phyloP scores from a whole-genome alignment of 225 moss, liverwort and hornwort species.

The Climacium dendroides region DNA sequence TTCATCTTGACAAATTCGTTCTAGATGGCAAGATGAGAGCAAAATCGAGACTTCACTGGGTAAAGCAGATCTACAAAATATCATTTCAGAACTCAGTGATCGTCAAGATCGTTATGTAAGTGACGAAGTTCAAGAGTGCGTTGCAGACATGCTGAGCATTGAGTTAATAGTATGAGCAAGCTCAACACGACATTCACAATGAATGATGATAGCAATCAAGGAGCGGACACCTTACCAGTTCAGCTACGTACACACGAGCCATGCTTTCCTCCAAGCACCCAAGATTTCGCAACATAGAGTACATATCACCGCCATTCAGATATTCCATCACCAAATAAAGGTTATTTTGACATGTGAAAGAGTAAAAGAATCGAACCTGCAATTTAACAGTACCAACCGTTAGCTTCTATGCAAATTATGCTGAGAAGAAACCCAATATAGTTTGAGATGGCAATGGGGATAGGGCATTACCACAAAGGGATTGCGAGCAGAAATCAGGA shows the following conservation, averaged over 20 bases:
- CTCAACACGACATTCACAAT: not conserved
- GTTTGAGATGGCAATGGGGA: not conserved
- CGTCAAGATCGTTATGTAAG: not conserved
- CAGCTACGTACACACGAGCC: constrained; percentile 90
- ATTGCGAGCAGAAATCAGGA: constrained; percentile 90
- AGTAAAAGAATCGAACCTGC: constrained; percentile 97
- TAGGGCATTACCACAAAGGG: constrained; percentile 74
- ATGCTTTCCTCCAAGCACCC: constrained; percentile 84
- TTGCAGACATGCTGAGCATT: not conserved
- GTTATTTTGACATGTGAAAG: constrained; percentile 83
- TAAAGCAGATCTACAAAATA: not conserved
- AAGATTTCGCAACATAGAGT: constrained; percentile 86
- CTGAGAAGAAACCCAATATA: not conserved
- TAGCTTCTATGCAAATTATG: not conserved
- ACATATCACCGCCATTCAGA: constrained; percentile 93
- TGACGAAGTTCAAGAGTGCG: not conserved
- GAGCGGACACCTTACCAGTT: constrained; percentile 50
- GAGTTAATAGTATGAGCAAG: not conserved
- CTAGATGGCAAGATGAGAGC: not conserved
- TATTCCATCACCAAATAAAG: constrained; percentile 99
- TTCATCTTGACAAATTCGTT: not conserved
- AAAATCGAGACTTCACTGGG: not conserved
- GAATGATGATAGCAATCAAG: not conserved
- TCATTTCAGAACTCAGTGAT: not conserved
- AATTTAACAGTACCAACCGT: not conserved